Base-by-base conservation (phyloP, 176 grass and related monocot genomes). In the Rhynchospora breviuscula region DNA sequence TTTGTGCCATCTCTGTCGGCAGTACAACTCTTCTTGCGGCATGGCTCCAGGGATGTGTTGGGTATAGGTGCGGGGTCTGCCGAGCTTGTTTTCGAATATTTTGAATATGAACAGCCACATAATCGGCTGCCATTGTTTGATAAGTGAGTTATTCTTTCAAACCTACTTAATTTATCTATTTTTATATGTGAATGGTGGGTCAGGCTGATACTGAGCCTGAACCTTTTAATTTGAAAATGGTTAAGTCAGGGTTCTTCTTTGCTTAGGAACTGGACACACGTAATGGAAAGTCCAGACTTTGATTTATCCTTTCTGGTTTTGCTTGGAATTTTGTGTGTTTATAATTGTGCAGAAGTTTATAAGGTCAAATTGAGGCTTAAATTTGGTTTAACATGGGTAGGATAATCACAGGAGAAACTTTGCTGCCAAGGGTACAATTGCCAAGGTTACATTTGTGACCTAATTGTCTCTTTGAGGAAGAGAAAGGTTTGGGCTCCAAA, bases 71-170 rank as follows among this genome's bases (percentile, higher is more conserved):
- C 62, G 18, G 92, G 85, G 49, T 73, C 89, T 69, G 85, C 92
- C 26, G 90, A 91, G 59, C 84, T 94, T 65, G 84, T 91, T 79
- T 98, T 95, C 90, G 95, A 98, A 77, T 95, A 82, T 84, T 93
- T 98, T 57, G 91, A 95, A 93, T 90, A 84, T 85, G 95, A 95
- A 67, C 91, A 91, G 69, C 95, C 95, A 67, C 88, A 85, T 89
- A 65, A 67, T 12, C 90, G 90, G 68, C 73, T 59, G 3, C 75
- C 85, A 7, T 79, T 93, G 65, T 93, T 87, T 91, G 90, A 98
- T 40, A 98, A 89, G 95, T 98, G 80, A 93, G 86, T 88, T 18
- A 33, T 45, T 88, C 40, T 67, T 84, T 43, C 11, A 17, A 59
- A 5, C 60, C 52, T 73, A 15, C 51, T 66, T 40, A 14, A 33